Percentiles rank a stretch among this genome's conserved stretches.
Evolutionary conservation across 129 eudicot species (phyloP).

Genomic region (Flaveria sonorensis): DNA sequence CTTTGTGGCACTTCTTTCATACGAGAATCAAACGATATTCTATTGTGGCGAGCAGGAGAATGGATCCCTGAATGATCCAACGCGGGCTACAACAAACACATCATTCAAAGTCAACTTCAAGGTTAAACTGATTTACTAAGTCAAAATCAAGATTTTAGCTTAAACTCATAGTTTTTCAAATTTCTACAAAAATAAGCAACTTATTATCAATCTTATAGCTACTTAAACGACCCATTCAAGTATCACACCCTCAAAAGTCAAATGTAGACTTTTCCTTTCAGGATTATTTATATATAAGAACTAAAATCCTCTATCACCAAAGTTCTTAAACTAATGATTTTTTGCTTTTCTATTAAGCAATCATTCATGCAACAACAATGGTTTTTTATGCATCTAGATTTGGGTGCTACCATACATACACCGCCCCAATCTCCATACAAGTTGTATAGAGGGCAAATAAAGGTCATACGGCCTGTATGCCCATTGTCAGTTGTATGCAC

Average conservation of each 20-base stretch:
- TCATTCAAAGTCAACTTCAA: constrained; percentile 27
- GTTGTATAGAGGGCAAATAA: too few relatives aligned
- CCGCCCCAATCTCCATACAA: too few relatives aligned
- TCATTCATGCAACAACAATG: not conserved
- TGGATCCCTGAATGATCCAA: constrained; percentile 49
- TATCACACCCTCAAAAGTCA: not conserved
- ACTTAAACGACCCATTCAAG: not conserved
- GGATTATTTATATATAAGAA: constrained; percentile 4
- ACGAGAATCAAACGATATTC: constrained; percentile 44
- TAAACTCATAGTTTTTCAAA: not conserved
- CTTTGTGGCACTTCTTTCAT: constrained; percentile 57
- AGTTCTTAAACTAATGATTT: constrained; percentile 15
- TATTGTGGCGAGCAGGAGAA: constrained; percentile 52
- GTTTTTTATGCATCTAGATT: too few relatives aligned
- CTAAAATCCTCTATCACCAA: not conserved
- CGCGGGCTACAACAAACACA: constrained; percentile 43
- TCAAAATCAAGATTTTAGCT: not conserved
- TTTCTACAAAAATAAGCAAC: not conserved
- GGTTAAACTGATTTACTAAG: constrained; percentile 4
- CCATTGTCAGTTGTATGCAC: too few relatives aligned
- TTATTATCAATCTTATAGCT: not conserved
- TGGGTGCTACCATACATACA: too few relatives aligned
- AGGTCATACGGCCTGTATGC: too few relatives aligned
- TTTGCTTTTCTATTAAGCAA: not conserved
- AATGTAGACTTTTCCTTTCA: constrained; percentile 2